phyloP scores from a whole-genome alignment of 345 rosid genomes.

The Citrus unshiu region DNA sequence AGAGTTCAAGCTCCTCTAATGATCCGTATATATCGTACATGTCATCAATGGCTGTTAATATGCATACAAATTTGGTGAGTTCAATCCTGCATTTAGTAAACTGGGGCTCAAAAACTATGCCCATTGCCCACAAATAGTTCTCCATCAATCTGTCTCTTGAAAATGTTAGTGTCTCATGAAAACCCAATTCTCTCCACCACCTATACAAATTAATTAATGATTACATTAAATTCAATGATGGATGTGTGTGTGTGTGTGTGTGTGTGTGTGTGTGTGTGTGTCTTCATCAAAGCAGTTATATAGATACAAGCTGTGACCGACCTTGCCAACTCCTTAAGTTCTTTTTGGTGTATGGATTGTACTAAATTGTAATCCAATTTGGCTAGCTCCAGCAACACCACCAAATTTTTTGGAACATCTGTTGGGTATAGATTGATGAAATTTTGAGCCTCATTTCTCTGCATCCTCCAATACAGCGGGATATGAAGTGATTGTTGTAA shows the following conservation, averaged over 20 bases:
- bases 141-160: conserved; percentile 14
- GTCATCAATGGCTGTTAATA: conserved; percentile 18
- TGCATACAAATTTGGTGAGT: conserved; percentile 9
- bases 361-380: conserved; percentile 16
- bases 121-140: conserved; percentile 24
- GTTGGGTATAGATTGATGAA: conserved; percentile 10
- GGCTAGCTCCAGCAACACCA: conserved; percentile 13
- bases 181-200: conserved; percentile 14
- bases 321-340: conserved; percentile 9
- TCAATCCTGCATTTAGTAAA: conserved; percentile 12
- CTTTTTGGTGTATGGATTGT: conserved; percentile 12
- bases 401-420: background rate
- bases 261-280: no score
- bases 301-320: background rate
- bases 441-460: conserved; percentile 9
- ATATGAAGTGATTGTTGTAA: conserved; percentile 10
- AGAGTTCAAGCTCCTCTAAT: conserved; percentile 19
- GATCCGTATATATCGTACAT: conserved; percentile 19
- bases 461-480: conserved; percentile 17
- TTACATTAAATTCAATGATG: background rate
- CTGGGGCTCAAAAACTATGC: conserved; percentile 4
- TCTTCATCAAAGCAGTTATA: no score
- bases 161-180: background rate
- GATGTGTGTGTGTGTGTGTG: no score
- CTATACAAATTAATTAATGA: background rate